phyloP scores from a whole-genome alignment of 176 grass and related monocot genomes.

The Thinopyrum elongatum region DNA sequence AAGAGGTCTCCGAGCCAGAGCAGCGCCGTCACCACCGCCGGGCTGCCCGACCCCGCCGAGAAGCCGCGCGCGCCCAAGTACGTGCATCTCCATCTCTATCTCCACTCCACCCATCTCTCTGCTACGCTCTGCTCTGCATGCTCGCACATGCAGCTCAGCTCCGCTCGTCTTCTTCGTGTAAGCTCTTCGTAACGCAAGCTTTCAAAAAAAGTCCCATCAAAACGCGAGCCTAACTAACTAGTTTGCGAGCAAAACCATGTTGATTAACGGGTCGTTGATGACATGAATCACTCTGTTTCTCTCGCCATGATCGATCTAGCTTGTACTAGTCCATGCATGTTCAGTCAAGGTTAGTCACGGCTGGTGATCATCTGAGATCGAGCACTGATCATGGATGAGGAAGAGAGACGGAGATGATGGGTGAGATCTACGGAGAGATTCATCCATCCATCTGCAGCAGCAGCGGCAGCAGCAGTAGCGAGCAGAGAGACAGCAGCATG shows the following conservation, averaged over 20 bases:
- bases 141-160: not conserved
- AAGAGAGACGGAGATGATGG: not conserved
- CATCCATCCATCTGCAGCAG: not conserved
- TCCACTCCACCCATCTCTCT: not conserved
- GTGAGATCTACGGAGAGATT: slow-evolving; percentile 33
- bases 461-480: not conserved
- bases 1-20: slow-evolving; percentile 54
- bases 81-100: not conserved
- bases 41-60: slow-evolving; percentile 57
- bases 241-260: not conserved
- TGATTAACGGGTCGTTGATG: not conserved
- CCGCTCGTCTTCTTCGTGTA: not conserved
- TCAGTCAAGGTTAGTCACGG: not conserved
- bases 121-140: not conserved
- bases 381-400: not conserved
- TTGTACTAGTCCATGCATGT: not conserved
- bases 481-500: slow-evolving; percentile 30
- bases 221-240: not conserved
- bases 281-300: not conserved
- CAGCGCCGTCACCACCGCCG: slow-evolving; percentile 43
- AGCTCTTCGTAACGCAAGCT: not conserved
- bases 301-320: not conserved
- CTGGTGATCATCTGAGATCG: not conserved
- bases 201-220: not conserved
- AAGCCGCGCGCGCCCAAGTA: slow-evolving; percentile 90